phyloP scores from a whole-genome alignment of 768 basidiomycete species.

The Pleurotus salmoneostramineus region DNA sequence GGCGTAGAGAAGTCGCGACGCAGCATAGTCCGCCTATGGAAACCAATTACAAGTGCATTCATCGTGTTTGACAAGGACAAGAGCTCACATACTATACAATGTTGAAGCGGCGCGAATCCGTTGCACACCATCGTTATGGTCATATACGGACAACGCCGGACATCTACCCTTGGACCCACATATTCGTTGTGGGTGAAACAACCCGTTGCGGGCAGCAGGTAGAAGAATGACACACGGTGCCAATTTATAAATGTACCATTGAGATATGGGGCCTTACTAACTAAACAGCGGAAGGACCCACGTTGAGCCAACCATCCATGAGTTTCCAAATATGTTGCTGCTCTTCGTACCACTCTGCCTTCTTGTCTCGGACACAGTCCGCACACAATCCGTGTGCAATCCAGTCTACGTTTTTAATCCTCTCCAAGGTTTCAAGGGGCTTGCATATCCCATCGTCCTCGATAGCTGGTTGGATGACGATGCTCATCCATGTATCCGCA shows the following conservation, averaged over 20 bases:
- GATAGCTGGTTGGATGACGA: constrained; percentile 67
- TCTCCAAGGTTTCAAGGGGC: constrained; percentile 68
- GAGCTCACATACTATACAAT: not conserved
- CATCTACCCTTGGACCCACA: not conserved
- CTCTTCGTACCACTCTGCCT: constrained; percentile 62
- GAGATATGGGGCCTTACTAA: not conserved
- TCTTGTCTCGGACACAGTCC: constrained; percentile 55
- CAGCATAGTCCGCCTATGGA: too few relatives aligned
- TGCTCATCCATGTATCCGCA: constrained; percentile 68
- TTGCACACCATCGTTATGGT: not conserved
- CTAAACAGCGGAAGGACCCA: constrained; percentile 9
- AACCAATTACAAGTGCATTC: not conserved
- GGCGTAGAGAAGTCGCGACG: too few relatives aligned
- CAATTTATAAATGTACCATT: constrained; percentile 4
- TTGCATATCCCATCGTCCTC: constrained; percentile 59
- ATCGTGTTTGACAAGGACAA: not conserved
- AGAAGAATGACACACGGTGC: constrained; percentile 8
- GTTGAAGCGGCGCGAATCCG: too few relatives aligned
- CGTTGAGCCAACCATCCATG: constrained; percentile 55
- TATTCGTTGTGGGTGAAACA: not conserved
- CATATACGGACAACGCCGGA: not conserved
- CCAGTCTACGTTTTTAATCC: constrained; percentile 60
- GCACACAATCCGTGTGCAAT: constrained; percentile 50
- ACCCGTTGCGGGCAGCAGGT: not conserved
- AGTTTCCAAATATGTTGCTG: constrained; percentile 55